Evolutionary conservation across 495 filamentous ascomycete species (phyloP), one percentile per base, ranked within the genome.

Genomic region (Podospora didyma): DNA sequence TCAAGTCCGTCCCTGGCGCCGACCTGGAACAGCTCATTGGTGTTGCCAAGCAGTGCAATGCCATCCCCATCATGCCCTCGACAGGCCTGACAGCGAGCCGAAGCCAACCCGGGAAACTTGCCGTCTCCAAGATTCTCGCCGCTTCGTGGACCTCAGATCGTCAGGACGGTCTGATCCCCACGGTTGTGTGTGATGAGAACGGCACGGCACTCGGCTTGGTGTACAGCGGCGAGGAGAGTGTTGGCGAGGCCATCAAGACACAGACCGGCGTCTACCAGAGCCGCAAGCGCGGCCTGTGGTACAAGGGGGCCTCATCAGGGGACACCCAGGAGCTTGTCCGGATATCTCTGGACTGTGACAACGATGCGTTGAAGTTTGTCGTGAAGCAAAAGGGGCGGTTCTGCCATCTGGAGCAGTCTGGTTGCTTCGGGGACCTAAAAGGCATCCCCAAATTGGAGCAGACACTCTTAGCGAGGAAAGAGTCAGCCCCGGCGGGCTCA

Each of bases 191-290:
- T 16, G 90, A 97, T 70, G 92, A 96, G 72, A 75, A 86, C n/a
- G 94, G 92, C 0, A 72, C 86, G 2, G 90, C 88, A 20, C 77
- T 98, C 14, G 94, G 94, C 0, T 67, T 97, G 54, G 94, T 97
- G 2, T 98, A 96, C 78, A 96, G 91, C 68, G 96, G 86, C 56
- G 80, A 86, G 59, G 90, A 96, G 72, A 97, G 92, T 67, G 84
- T 98, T 14, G 76, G 83, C 11, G 92, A 92, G 72, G 92, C 91
- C 21, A 67, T 98, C 46, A 84, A 83, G 57, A 95, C 91, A 2
- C 92, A 92, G 49, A 88, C 86, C 1, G 94, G 94, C 24, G 94
- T 97, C 22, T 98, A 98, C 68, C 91, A 96, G 70, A 96, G 90
- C 69, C 80, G 94, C 34, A 96, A 96, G 76, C 85, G 93, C 6